phyloP scores from a whole-genome alignment of 1,284 basidiomycete species.

The Abortiporus biennis region DNA sequence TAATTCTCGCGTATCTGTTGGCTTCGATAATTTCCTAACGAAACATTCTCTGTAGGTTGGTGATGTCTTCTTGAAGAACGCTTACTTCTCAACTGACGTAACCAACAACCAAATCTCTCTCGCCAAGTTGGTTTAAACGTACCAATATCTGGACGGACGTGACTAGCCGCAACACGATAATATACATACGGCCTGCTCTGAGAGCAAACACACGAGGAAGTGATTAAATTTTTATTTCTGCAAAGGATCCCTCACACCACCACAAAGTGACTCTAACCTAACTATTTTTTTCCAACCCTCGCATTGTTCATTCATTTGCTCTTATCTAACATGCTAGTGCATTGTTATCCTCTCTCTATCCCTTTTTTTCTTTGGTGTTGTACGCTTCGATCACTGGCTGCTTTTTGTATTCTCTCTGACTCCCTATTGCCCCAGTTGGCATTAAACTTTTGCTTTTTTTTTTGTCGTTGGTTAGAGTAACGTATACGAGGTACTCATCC shows the following conservation, averaged over 20 bases:
- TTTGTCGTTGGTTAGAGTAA: too few species aligned
- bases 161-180: neutral
- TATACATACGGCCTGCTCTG: neutral
- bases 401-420: too few species aligned
- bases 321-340: slow-evolving; percentile 9
- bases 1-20: slow-evolving; percentile 9
- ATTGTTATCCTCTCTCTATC: slow-evolving; percentile 4
- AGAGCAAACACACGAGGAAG: slow-evolving; percentile 1
- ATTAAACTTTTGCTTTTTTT: too few species aligned
- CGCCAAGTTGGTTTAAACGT: slow-evolving; percentile 33
- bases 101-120: slow-evolving; percentile 65
- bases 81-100: slow-evolving; percentile 72
- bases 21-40: slow-evolving; percentile 7
- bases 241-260: too few species aligned
- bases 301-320: slow-evolving; percentile 1
- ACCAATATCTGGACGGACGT: slow-evolving; percentile 1
- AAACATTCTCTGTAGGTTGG: slow-evolving; percentile 35
- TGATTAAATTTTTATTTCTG: too few species aligned
- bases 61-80: slow-evolving; percentile 76
- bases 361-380: slow-evolving; percentile 1
- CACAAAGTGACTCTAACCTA: too few species aligned
- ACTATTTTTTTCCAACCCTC: neutral
- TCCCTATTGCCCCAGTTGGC: too few species aligned
- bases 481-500: too few species aligned
- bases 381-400: too few species aligned